Evolutionary conservation across 1,284 basidiomycete genomes (phyloP).

Genomic region (Pseudozyma tsukubaensis): DNA sequence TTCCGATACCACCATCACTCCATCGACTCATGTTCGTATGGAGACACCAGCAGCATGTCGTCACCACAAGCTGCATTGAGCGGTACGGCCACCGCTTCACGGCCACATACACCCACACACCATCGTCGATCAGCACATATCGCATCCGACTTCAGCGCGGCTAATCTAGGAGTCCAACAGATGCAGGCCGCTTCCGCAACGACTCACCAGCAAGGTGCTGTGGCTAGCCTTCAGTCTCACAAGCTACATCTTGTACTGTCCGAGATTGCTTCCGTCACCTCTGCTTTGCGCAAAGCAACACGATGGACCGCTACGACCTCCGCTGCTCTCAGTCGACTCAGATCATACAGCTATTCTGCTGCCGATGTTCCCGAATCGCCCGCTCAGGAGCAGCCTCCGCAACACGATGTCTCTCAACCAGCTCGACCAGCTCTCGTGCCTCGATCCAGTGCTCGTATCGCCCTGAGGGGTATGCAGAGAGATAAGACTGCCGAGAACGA

Average conservation of each 20-base stretch:
- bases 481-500: slow-evolving; percentile 17
- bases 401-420: background rate
- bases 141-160: slow-evolving; percentile 3
- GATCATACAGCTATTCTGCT: slow-evolving; percentile 48
- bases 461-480: slow-evolving; percentile 35
- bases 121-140: slow-evolving; percentile 45
- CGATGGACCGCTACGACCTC: slow-evolving; percentile 53
- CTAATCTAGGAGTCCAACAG: background rate
- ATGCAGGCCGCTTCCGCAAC: background rate
- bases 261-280: slow-evolving; percentile 91
- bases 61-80: slow-evolving; percentile 5
- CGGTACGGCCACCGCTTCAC: slow-evolving; percentile 21
- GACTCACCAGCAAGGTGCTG: slow-evolving; percentile 5
- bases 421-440: no score
- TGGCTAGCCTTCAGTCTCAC: slow-evolving; percentile 33
- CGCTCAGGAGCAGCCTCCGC: slow-evolving; percentile 6
- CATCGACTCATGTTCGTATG: background rate
- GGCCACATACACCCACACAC: slow-evolving; percentile 23
- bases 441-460: slow-evolving; percentile 34
- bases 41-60: slow-evolving; percentile 9
- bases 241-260: slow-evolving; percentile 80
- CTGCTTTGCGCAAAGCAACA: slow-evolving; percentile 85
- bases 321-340: slow-evolving; percentile 36
- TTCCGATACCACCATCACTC: background rate
- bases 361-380: slow-evolving; percentile 19